Evolutionary conservation across 768 basidiomycete species (phyloP), one percentile per base, ranked within the genome.

Genomic region (Russula olivacea): DNA sequence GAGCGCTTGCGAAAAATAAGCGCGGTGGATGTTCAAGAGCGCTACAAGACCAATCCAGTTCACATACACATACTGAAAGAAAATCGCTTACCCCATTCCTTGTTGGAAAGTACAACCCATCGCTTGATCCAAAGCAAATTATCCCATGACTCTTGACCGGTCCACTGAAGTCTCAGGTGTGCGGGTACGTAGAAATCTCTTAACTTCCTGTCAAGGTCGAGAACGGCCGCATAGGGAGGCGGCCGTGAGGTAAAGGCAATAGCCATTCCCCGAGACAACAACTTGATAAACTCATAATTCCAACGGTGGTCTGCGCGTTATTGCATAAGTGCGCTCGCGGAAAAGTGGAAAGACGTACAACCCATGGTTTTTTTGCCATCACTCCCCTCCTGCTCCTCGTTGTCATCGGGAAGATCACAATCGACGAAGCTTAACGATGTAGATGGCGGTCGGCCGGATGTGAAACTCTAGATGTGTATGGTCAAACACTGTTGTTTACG

Each of bases 1-100:
- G 21, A 90, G 72, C 0, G 86, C 85, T 68, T 83, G 83, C 2
- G 83, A 83, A 68, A 89, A 86, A 71, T 87, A 88, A 17, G 82
- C 77, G 32, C 87, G 78, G 69, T 89, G 88, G 17, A 90, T 75
- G 67, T 83, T 83, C 34, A 89, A 73, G 38, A 88, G 75, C 0
- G 80, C 87, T 87, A 61, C 0, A 38, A 17, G 38, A 15, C 6
- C 38, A 17, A 10, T 48, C n/a, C 34, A 30, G 49, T 51, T 28
- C 17, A 23, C 2, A 55, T 43, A 71, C 28, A 6, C 23, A 68
- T 14, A 63, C 10, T 67, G 64, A 38, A 66, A 65, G 36, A 38
- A 17, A 17, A 40, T 10, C 28, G 67, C 74, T 71, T 15, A 72
- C 68, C 61, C 62, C 67, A 69, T 61, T 75, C 73, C 64, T 74